Conservation (phyloP, 345 rosid species). For the Eucalyptus tenuipes region DNA sequence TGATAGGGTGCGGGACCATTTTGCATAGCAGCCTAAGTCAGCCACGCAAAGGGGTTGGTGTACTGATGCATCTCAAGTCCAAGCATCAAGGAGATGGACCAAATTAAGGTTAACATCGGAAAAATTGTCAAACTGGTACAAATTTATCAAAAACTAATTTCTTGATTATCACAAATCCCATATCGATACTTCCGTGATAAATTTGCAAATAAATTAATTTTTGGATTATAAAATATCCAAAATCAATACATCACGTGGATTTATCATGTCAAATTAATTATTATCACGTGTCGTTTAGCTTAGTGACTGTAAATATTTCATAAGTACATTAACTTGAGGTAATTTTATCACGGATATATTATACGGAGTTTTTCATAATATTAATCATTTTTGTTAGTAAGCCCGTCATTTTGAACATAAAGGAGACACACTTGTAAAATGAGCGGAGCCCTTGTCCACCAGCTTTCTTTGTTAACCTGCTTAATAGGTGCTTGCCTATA, state of each 20-base stretch:
- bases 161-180: too few species aligned
- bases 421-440: background rate
- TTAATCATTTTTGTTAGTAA: background rate
- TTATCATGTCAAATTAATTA: too few species aligned
- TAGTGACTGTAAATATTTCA: rapidly evolving
- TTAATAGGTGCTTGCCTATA: too few species aligned
- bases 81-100: background rate
- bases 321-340: rapidly evolving
- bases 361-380: rapidly evolving
- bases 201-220: too few species aligned
- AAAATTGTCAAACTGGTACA: too few species aligned
- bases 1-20: background rate
- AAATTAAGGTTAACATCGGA: too few species aligned
- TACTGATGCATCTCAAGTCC: background rate
- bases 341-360: rapidly evolving
- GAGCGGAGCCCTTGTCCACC: background rate
- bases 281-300: rapidly evolving
- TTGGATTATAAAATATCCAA: background rate
- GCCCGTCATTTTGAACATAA: background rate
- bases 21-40: background rate
- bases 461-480: background rate
- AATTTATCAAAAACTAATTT: too few species aligned
- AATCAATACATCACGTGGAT: rapidly evolving
- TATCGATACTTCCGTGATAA: rapidly evolving
- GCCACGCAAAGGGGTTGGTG: background rate